Conservation (phyloP, 1,284 basidiomycete species). For the Apiotrichum veenhuisii region DNA sequence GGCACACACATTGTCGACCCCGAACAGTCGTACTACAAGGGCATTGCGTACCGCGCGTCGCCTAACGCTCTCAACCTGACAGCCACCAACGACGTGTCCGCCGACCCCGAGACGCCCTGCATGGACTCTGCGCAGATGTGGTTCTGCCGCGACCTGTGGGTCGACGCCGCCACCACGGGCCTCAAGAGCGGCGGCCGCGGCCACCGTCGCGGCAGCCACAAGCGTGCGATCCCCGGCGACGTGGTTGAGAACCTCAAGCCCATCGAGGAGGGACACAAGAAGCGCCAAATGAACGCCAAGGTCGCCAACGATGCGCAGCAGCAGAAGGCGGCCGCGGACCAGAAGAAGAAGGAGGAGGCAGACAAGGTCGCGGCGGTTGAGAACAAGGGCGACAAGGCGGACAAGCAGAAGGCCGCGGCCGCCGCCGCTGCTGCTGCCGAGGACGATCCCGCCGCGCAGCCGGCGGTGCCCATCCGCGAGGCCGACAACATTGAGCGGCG, state of each 20-base stretch:
- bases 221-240: slow-evolving; percentile 28
- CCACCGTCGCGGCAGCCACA: slow-evolving; percentile 13
- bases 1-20: slow-evolving; percentile 94
- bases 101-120: slow-evolving; percentile 72
- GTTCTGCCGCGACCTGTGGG: slow-evolving; percentile 93
- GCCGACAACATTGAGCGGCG: slow-evolving; percentile 18
- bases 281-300: slow-evolving; percentile 17
- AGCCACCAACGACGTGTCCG: slow-evolving; percentile 58
- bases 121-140: slow-evolving; percentile 90
- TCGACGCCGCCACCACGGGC: slow-evolving; percentile 70
- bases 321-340: background rate
- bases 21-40: slow-evolving; percentile 84
- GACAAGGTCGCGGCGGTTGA: slow-evolving; percentile 1
- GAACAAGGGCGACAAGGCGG: slow-evolving; percentile 7
- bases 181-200: slow-evolving; percentile 45
- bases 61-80: slow-evolving; percentile 71
- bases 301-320: background rate
- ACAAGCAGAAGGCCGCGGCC: slow-evolving; percentile 3
- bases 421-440: slow-evolving; percentile 16
- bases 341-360: background rate
- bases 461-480: slow-evolving; percentile 4
- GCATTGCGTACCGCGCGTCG: slow-evolving; percentile 76
- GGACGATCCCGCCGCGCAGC: slow-evolving; percentile 23
- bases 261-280: slow-evolving; percentile 13
- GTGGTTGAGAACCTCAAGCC: slow-evolving; percentile 27